Evolutionary conservation across 2,329 filamentous ascomycete species (phyloP).

Genomic region (Cladosporium sp.): DNA sequence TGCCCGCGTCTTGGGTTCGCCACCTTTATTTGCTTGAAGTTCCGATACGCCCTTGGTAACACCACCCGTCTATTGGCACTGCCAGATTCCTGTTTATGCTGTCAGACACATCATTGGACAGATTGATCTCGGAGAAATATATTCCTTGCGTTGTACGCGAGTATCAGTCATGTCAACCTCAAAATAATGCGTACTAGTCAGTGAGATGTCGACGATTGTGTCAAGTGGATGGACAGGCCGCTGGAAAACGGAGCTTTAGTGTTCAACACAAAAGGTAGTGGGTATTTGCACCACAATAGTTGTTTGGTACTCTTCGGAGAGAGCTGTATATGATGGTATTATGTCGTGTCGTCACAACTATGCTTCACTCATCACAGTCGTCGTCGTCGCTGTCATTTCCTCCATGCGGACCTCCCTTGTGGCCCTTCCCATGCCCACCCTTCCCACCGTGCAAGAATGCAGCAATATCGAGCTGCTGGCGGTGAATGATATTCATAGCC

Average conservation of each 20-base stretch:
- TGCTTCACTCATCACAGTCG: not conserved
- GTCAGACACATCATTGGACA: not conserved
- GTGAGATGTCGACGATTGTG: not conserved
- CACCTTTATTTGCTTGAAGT: not conserved
- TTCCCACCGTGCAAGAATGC: constrained; percentile 10
- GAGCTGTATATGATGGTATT: not conserved
- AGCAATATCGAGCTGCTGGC: constrained; percentile 36
- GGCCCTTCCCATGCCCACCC: not conserved
- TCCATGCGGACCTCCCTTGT: not conserved
- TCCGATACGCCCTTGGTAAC: not conserved
- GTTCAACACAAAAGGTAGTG: too few relatives aligned
- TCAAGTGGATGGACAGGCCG: not conserved
- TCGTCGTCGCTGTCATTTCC: not conserved
- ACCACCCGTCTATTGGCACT: too few relatives aligned
- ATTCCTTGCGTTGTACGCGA: not conserved
- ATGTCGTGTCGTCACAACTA: not conserved
- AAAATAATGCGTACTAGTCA: not conserved
- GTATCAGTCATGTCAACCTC: not conserved
- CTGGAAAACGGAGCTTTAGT: not conserved
- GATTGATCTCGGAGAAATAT: not conserved
- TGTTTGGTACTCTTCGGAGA: not conserved
- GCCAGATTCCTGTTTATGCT: not conserved
- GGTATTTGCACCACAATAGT: not conserved
- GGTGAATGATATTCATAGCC: constrained; percentile 39
- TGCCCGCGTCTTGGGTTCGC: not conserved